Percentiles rank a stretch among this genome's conserved stretches.
Evolutionary conservation across 768 basidiomycete species (phyloP).

Genomic region (Mycena floridula): DNA sequence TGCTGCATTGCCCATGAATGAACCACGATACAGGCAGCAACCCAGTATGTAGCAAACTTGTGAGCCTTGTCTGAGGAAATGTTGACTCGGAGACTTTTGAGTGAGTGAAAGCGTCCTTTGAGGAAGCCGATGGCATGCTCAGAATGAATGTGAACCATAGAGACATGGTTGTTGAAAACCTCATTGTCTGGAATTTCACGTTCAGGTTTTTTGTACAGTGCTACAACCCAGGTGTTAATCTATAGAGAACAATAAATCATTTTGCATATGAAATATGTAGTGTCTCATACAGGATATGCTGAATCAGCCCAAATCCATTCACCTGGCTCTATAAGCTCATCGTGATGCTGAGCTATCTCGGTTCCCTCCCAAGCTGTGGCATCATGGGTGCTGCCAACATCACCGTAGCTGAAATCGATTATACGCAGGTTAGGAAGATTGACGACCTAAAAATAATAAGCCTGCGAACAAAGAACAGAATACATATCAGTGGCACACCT

Average conservation of each 20-base stretch:
- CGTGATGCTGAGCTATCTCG: conserved; percentile 11
- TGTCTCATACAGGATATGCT: conserved; percentile 26
- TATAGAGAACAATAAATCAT: conserved; percentile 4
- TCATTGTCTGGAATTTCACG: conserved; percentile 17
- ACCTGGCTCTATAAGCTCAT: conserved; percentile 11
- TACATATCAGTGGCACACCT: conserved; percentile 19
- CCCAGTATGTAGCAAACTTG: conserved; percentile 24
- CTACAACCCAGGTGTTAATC: conserved; percentile 17
- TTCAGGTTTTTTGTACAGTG: conserved; percentile 23
- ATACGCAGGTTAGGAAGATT: conserved; percentile 27
- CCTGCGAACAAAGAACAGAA: conserved; percentile 13
- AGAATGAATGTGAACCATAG: conserved; percentile 26
- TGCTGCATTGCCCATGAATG: conserved; percentile 23
- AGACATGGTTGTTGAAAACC: conserved; percentile 28
- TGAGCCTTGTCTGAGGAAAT: conserved; percentile 19
- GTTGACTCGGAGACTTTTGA: conserved; percentile 21
- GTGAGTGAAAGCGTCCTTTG: conserved; percentile 33
- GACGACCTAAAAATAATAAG: conserved; percentile 20
- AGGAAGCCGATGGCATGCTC: conserved; percentile 35
- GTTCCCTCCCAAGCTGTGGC: conserved; percentile 23
- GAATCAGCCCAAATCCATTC: conserved; percentile 26
- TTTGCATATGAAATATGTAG: not conserved
- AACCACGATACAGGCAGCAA: conserved; percentile 21
- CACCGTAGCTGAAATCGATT: not conserved
- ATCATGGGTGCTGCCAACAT: conserved; percentile 18